Base-by-base conservation (phyloP, 139 green algal genomes). In the Asterochloris sp. region DNA sequence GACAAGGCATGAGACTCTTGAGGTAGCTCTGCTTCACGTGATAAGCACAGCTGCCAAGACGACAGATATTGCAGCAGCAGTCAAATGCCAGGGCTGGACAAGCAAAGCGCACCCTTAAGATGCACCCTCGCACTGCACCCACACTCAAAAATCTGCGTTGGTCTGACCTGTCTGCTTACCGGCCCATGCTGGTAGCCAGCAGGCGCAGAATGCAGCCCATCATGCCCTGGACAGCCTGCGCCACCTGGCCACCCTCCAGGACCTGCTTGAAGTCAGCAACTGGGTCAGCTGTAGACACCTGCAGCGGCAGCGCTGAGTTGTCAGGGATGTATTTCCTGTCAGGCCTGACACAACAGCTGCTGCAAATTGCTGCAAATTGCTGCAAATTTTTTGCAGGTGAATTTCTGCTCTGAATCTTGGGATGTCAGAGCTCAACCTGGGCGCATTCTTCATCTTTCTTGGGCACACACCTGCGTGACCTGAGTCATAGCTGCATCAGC, bases 241-340 rank as follows among this genome's bases (percentile, higher is more conserved):
- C 76, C 23, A 77, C 23, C n/a, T n/a, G 62, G 8, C 82, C 82
- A 24, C 63, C 47, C 60, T 74, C 47, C 47, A 85, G 15, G 13
- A 85, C n/a, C 0, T 27, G 29, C 10, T 66, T 54, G 38, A 85
- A 85, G 76, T 85, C 82, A 29, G 76, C 75, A 24, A 83, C 19
- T 28, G 82, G 82, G 60, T 28, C 84, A 14, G 47, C 71, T 54
- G 75, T 83, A 21, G 76, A 80, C 21, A 80, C 76, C 21, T 54
- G 38, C 38, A 54, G 38, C 38, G 6, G 38, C 38, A 54, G 38
- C 38, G 38, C 6, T 54, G 38, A 54, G 4, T 54, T 6, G 38
- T 54, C 38, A 54, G 38, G 38, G 38, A 54, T 54, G 38, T 54
- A 54, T 54, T 2, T 6, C 6, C 38, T 54, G 4, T 54, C 38